phyloP scores from a whole-genome alignment of 1,139 yeast genomes.

The Petasospora fabianii region DNA sequence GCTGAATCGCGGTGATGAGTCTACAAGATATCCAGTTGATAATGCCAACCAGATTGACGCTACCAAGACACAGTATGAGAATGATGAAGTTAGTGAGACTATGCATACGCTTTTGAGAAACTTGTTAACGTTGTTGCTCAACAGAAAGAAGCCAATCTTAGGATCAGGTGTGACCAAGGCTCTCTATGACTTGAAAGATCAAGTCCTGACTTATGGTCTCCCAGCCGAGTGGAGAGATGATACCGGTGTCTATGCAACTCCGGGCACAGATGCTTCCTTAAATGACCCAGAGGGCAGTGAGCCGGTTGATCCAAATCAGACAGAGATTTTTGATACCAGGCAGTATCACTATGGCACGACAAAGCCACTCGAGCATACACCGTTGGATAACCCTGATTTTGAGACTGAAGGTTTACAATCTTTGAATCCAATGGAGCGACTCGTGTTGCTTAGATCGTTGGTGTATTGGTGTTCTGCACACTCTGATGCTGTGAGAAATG shows the following conservation, averaged over 20 bases:
- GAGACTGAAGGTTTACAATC: conserved; percentile 44
- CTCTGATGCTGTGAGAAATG: conserved; percentile 41
- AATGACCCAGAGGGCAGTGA: conserved; percentile 17
- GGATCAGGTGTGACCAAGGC: conserved; percentile 34
- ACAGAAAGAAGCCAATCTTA: conserved; percentile 38
- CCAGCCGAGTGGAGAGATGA: conserved; percentile 47
- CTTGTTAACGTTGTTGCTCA: conserved; percentile 39
- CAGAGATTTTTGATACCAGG: conserved; percentile 35
- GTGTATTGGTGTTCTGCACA: conserved; percentile 47
- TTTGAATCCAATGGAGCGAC: conserved; percentile 43
- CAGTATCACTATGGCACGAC: conserved; percentile 25
- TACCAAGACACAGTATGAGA: conserved; percentile 1
- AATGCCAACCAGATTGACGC: conserved; percentile 22
- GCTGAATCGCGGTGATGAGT: conserved; percentile 26
- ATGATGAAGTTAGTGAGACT: conserved; percentile 21
- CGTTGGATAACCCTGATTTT: conserved; percentile 36
- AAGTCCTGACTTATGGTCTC: conserved; percentile 36
- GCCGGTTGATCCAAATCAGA: conserved; percentile 37
- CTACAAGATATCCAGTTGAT: conserved; percentile 23
- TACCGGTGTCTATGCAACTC: conserved; percentile 23
- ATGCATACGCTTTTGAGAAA: conserved; percentile 38
- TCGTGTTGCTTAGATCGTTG: conserved; percentile 43
- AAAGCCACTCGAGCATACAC: conserved; percentile 28
- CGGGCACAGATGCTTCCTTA: conserved; percentile 19
- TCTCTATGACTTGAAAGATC: conserved; percentile 40